phyloP scores from a whole-genome alignment of 805 yeast species.

The Ogataea zsoltii region DNA sequence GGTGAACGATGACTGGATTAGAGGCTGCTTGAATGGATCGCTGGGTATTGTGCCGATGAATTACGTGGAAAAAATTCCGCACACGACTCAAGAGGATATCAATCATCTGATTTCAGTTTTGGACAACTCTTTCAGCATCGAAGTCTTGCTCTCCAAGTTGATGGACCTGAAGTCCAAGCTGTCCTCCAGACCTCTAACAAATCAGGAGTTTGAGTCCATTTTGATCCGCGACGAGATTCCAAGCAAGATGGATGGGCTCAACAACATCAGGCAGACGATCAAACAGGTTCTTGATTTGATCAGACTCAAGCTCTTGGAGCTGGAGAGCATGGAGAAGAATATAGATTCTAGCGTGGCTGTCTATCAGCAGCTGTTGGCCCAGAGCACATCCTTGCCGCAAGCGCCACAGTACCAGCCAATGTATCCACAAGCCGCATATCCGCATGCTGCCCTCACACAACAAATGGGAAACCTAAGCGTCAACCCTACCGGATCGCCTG shows the following conservation, averaged over 20 bases:
- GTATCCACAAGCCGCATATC: constrained; percentile 6
- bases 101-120: constrained; percentile 44
- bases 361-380: constrained; percentile 59
- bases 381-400: constrained; percentile 14
- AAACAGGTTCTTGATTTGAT: constrained; percentile 78
- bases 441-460: constrained; percentile 9
- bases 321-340: constrained; percentile 68
- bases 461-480: constrained; percentile 7
- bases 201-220: constrained; percentile 32
- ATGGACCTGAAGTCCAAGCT: constrained; percentile 36
- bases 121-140: constrained; percentile 66
- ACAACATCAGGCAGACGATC: constrained; percentile 72
- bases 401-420: constrained; percentile 12
- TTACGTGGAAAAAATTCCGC: constrained; percentile 79
- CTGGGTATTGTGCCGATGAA: constrained; percentile 91
- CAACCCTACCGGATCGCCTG: constrained; percentile 8
- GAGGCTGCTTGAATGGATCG: constrained; percentile 79
- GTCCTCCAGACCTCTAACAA: constrained; percentile 37
- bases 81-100: constrained; percentile 62
- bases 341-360: constrained; percentile 65
- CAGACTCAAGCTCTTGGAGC: constrained; percentile 73
- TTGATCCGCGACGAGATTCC: constrained; percentile 67
- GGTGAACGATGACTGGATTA: constrained; percentile 94
- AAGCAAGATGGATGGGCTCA: constrained; percentile 66
- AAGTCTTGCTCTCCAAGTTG: constrained; percentile 61